These are phyloP conservation scores for Kwoniella dendrophila DNA, from an alignment of 768 basidiomycete genomes.

Conservation along the genomic window DNA sequence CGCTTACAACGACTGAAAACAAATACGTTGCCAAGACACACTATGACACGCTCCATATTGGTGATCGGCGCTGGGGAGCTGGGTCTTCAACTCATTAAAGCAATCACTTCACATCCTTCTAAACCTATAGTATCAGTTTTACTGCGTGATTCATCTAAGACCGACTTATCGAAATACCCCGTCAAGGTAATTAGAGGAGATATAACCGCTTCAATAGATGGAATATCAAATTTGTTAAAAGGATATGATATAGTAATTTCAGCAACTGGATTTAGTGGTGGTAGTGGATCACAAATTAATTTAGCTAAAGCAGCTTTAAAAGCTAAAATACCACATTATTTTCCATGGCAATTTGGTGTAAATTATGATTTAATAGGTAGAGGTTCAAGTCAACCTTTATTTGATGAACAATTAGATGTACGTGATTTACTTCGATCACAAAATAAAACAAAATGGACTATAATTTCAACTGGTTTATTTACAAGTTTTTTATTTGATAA, in stretches of 20 bases:
- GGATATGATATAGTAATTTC: slow-evolving; percentile 20
- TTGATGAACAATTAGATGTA: slow-evolving; percentile 57
- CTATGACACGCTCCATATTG: slow-evolving; percentile 7
- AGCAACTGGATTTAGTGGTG: slow-evolving; percentile 21
- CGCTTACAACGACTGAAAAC: too few species aligned
- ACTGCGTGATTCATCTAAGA: slow-evolving; percentile 13
- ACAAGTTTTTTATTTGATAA: slow-evolving; percentile 52
- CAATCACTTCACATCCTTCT: slow-evolving; percentile 5
- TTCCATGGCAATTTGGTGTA: slow-evolving; percentile 58
- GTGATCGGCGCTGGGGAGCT: slow-evolving; percentile 26
- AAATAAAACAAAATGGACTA: slow-evolving; percentile 45
- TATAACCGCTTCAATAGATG: background rate
- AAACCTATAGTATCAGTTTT: slow-evolving; percentile 7
- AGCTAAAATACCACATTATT: slow-evolving; percentile 48
- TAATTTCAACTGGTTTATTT: slow-evolving; percentile 54
- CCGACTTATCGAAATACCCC: background rate
- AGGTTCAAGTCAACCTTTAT: slow-evolving; percentile 52
- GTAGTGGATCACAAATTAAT: slow-evolving; percentile 40
- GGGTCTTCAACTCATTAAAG: slow-evolving; percentile 9
- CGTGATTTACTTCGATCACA: slow-evolving; percentile 52
- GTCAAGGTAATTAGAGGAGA: slow-evolving; percentile 11
- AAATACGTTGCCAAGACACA: background rate
- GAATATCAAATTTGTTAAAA: background rate
- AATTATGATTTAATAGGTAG: slow-evolving; percentile 56
- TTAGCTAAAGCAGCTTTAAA: slow-evolving; percentile 48